Percentiles rank a stretch among this genome's conserved stretches.
phyloP scores from a whole-genome alignment of 345 rosid species.

The Sonneratia caseolaris region DNA sequence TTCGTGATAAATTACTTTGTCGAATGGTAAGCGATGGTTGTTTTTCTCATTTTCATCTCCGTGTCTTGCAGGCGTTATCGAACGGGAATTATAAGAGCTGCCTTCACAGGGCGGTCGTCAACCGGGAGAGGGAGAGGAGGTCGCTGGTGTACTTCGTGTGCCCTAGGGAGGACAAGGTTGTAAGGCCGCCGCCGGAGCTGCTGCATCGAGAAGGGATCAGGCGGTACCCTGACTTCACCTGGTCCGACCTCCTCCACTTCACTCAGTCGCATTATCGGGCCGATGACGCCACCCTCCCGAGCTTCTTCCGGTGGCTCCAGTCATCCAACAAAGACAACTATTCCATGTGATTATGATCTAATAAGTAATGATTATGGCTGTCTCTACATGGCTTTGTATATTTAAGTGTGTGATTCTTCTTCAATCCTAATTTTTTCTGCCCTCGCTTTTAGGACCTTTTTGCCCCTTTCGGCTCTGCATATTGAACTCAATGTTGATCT shows the following conservation, averaged over 20 bases:
- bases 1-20: too few species aligned
- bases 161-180: slow-evolving; percentile 44
- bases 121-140: slow-evolving; percentile 36
- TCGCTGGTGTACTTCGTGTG: slow-evolving; percentile 47
- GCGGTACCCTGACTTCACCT: slow-evolving; percentile 67
- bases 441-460: too few species aligned
- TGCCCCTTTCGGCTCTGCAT: too few species aligned
- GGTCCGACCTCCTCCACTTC: slow-evolving; percentile 59
- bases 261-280: slow-evolving; percentile 42
- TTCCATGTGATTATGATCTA: background rate
- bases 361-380: background rate
- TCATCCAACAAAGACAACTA: slow-evolving; percentile 1
- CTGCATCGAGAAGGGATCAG: slow-evolving; percentile 19
- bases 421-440: too few species aligned
- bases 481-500: too few species aligned
- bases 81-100: slow-evolving; percentile 60
- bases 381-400: background rate
- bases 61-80: slow-evolving; percentile 31
- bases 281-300: slow-evolving; percentile 35
- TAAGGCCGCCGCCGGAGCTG: slow-evolving; percentile 51
- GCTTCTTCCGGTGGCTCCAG: slow-evolving; percentile 30
- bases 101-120: slow-evolving; percentile 61
- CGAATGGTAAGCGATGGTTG: too few species aligned
- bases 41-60: too few species aligned
- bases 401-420: background rate